A percentile compares a stretch with the other conserved stretches of the same genome.
These are phyloP conservation scores for Fusarium gaditjirri DNA, from an alignment of 2,329 filamentous ascomycete genomes.

Conservation along the genomic window DNA sequence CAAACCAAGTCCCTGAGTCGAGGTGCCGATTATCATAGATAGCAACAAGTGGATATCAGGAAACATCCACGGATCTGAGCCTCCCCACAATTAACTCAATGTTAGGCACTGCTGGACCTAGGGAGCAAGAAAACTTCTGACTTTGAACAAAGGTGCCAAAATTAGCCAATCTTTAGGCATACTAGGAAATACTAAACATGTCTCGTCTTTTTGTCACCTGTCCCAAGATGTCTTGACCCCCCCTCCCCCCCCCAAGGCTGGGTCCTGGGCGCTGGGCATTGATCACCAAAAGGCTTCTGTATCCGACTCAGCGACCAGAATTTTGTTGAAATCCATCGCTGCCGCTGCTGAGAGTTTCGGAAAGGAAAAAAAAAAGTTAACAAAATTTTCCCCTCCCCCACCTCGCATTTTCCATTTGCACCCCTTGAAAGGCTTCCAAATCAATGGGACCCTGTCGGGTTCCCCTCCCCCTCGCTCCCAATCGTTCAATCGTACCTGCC, in stretches of 20 bases:
- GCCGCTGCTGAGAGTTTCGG: conserved; percentile 20
- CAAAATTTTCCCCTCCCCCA: conserved; percentile 36
- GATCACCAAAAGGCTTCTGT: conserved; percentile 34
- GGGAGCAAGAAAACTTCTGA: not conserved
- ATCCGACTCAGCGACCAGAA: conserved; percentile 31
- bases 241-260: no score
- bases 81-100: conserved; percentile 24
- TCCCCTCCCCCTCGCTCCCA: conserved; percentile 40
- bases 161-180: not conserved
- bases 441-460: conserved; percentile 24
- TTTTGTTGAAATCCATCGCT: conserved; percentile 28
- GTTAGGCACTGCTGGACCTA: conserved; percentile 34
- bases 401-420: conserved; percentile 11
- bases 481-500: conserved; percentile 36
- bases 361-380: conserved; percentile 29
- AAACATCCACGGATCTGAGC: conserved; percentile 15
- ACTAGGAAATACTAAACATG: not conserved
- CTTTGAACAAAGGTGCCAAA: not conserved
- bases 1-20: conserved; percentile 1
- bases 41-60: conserved; percentile 21
- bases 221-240: not conserved
- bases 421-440: conserved; percentile 26
- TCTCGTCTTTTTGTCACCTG: not conserved
- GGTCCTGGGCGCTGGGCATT: conserved; percentile 29
- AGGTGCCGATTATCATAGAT: conserved; percentile 6